Base-by-base conservation (phyloP, 2,329 filamentous ascomycete species). In the Neurospora sp. region DNA sequence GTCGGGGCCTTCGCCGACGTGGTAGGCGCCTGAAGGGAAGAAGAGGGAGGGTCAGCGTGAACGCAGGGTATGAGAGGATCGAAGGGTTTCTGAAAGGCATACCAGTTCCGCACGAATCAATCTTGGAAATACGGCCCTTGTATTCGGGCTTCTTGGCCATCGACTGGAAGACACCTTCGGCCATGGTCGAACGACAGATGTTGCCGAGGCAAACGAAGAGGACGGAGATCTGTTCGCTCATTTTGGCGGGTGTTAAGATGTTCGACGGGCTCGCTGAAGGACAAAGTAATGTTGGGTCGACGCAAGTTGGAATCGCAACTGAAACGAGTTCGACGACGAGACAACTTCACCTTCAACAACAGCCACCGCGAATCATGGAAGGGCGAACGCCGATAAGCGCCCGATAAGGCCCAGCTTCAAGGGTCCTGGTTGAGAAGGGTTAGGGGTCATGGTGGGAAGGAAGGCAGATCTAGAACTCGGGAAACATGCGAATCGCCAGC, bases 171-270 rank as follows among this genome's bases (percentile, higher is more conserved):
- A 97, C 92, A 67, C 92, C 96, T 83, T 98, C 95, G 66, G 94
- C 93, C 96, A 99, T 98, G 39, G 96, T 92, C 8, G 93, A 97
- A 71, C 87, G 85, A 79, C 93, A 99, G 77, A 98, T 98, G 81
- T 99, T 99, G 79, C 96, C 96, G 40, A 98, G 86, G 81, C 96
- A 99, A 75, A 98, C 95, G 78, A 98, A 98, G 68, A 98, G 87
- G 43, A 98, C 91, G 2, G 90, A 93, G 69, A 92, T 73, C 67
- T 74, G 73, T 36, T 78, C 76, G 12, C 75, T 19, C 76, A 78
- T 78, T n/a, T 40, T 66, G n/a, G 39, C 6, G 40, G 41, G 8
- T 62, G 23, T 40, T 15, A 36, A 6, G 57, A 38, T 3, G 37
- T 23, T 11, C 17, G 33, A 33, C 23, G 39, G 38, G 23, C 23